phyloP scores from a whole-genome alignment of 495 filamentous ascomycete species.

The Hypomontagnella monticulosa region DNA sequence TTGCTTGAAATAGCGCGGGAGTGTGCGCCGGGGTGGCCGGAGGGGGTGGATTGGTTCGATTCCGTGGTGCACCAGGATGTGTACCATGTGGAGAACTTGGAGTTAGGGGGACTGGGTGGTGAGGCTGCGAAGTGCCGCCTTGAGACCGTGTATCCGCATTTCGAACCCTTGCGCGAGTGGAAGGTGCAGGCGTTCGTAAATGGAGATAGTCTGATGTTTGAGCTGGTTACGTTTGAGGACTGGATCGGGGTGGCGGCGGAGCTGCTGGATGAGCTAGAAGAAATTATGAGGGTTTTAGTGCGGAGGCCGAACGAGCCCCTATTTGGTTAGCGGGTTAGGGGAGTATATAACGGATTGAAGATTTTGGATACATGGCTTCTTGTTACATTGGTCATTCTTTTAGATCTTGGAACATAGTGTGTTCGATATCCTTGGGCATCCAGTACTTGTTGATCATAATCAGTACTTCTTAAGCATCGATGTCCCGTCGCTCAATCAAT shows the following conservation, averaged over 20 bases:
- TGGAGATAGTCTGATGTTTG: slow-evolving; percentile 51
- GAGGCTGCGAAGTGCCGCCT: slow-evolving; percentile 40
- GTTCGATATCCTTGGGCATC: too few relatives aligned
- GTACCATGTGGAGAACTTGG: slow-evolving; percentile 52
- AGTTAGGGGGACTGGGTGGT: slow-evolving; percentile 3
- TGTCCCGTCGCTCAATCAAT: too few relatives aligned
- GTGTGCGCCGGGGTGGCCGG: slow-evolving; percentile 40
- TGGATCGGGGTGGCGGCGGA: slow-evolving; percentile 51
- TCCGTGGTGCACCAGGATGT: slow-evolving; percentile 60
- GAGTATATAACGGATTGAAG: background rate
- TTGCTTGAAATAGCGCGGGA: slow-evolving; percentile 46
- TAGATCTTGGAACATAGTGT: too few relatives aligned
- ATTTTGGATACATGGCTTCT: too few relatives aligned
- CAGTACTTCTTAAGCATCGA: too few relatives aligned
- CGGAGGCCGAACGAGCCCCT: slow-evolving; percentile 37
- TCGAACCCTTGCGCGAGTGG: slow-evolving; percentile 57
- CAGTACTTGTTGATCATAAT: too few relatives aligned
- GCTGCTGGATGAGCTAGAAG: slow-evolving; percentile 49
- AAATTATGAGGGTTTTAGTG: slow-evolving; percentile 43
- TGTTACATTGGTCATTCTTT: too few relatives aligned
- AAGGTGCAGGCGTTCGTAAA: slow-evolving; percentile 57
- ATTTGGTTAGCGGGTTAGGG: slow-evolving; percentile 11
- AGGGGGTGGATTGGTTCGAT: slow-evolving; percentile 50
- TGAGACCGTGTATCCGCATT: slow-evolving; percentile 56
- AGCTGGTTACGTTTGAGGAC: slow-evolving; percentile 55